Percentiles rank a stretch among this genome's conserved stretches.
These are phyloP conservation scores for Teratosphaeria pseudoeucalypti DNA, from an alignment of 2,329 filamentous ascomycete species.

Conservation along the genomic window DNA sequence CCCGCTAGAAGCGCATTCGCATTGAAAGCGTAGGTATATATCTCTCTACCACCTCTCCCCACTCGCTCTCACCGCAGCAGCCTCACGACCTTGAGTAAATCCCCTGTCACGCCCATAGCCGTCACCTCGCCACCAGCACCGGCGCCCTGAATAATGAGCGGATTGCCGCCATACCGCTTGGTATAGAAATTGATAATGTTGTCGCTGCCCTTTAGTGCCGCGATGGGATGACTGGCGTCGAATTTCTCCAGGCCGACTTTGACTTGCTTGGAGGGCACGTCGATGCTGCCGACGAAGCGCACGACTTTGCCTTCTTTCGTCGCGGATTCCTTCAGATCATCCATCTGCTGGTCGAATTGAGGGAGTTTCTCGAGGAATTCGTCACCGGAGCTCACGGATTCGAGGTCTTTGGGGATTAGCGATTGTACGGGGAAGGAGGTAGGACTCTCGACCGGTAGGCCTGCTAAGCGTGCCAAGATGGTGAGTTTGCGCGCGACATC, in stretches of 20 bases:
- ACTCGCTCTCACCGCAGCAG: slow-evolving; percentile 39
- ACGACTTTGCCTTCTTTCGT: slow-evolving; percentile 84
- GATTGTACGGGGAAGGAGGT: slow-evolving; percentile 89
- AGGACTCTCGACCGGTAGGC: slow-evolving; percentile 69
- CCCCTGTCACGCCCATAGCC: slow-evolving; percentile 92
- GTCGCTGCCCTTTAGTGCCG: slow-evolving; percentile 88
- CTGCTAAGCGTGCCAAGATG: slow-evolving; percentile 78
- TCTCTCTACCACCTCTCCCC: background rate
- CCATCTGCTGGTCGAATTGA: slow-evolving; percentile 82
- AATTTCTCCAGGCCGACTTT: slow-evolving; percentile 84
- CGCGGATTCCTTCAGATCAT: slow-evolving; percentile 73
- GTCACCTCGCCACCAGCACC: slow-evolving; percentile 89
- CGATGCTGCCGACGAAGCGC: slow-evolving; percentile 86
- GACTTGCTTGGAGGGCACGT: slow-evolving; percentile 68
- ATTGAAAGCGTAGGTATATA: no score
- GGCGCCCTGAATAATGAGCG: slow-evolving; percentile 87
- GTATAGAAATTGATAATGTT: slow-evolving; percentile 99
- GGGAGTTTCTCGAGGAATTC: slow-evolving; percentile 77
- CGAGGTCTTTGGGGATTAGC: slow-evolving; percentile 79
- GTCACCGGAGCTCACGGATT: slow-evolving; percentile 63
- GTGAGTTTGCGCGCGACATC: slow-evolving; percentile 94
- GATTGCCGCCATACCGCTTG: slow-evolving; percentile 81
- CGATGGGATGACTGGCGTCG: slow-evolving; percentile 81
- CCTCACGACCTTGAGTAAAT: slow-evolving; percentile 79
- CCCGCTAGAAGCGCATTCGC: no score